Evolutionary conservation across 2,329 filamentous ascomycete genomes (phyloP), one percentile per base, ranked within the genome.

Genomic region (Pseudocercospora fijiensis): DNA sequence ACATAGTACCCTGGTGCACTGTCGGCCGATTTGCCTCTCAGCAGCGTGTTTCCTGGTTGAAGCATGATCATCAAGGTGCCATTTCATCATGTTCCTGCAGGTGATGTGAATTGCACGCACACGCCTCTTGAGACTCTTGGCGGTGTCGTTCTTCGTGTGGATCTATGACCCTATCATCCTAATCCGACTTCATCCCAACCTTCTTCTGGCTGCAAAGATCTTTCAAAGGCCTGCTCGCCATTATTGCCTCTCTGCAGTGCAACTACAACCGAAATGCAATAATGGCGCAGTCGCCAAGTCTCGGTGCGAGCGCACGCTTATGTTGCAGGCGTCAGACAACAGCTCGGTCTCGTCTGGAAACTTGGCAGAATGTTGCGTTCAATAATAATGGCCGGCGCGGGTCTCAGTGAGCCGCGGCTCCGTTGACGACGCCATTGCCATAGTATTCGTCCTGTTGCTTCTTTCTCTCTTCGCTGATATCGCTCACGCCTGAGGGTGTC

Each of bases 401-500:
- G 45, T 49, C 45, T 53, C 49, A 53, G 26, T 53, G 49, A 16
- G 26, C 16, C 26, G 49, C 24, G 9, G 53, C 22, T 18, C 53
- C 53, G 24, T 56, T 56, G 28, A 8, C n/a, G 30, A 22, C 51
- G 11, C 64, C 68, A 60, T 66, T 69, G 8, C 70, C 70, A 62
- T 78, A 78, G 57, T 78, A 78, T 62, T 75, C 70, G 47, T 76
- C 73, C 66, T 76, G 74, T 60, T 71, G 68, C 59, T 57, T 61
- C 62, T 71, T 70, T 61, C 70, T 65, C 67, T 73, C 69, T 26
- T 68, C 72, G 27, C 63, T 65, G 9, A 73, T 66, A 41, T 69
- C 68, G 37, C 57, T 58, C 51, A 67, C 68, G 41, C 67, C 71
- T 30, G 59, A 70, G 0, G 75, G 68, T 62, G 58, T 63, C 66